phyloP scores from a whole-genome alignment of 2,329 filamentous ascomycete species.

The Colletotrichum chrysophilum region DNA sequence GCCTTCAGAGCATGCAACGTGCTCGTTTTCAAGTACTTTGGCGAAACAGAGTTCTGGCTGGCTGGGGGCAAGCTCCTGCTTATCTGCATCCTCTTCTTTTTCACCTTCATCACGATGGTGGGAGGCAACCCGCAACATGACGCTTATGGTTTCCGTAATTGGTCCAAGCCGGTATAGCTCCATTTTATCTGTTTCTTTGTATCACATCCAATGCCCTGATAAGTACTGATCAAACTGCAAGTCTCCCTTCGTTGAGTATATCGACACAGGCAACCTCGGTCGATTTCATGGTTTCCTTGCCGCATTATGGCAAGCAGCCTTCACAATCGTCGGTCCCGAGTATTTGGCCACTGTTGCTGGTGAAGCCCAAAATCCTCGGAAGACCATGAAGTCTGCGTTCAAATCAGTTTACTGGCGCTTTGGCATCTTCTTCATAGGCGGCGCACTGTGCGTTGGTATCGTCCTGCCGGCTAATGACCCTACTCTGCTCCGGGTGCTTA shows the following conservation, averaged over 20 bases:
- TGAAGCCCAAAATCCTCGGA: slow-evolving; percentile 68
- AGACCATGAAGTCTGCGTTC: slow-evolving; percentile 70
- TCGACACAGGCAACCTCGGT: slow-evolving; percentile 65
- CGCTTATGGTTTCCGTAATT: slow-evolving; percentile 71
- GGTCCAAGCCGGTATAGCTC: slow-evolving; percentile 42
- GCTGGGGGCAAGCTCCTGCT: slow-evolving; percentile 64
- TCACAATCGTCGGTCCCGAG: slow-evolving; percentile 70
- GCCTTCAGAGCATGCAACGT: not conserved
- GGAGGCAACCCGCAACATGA: slow-evolving; percentile 64
- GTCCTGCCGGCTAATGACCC: slow-evolving; percentile 63
- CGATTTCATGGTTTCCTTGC: slow-evolving; percentile 74
- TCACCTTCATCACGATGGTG: slow-evolving; percentile 66
- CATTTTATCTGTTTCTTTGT: not conserved
- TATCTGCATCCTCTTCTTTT: slow-evolving; percentile 66
- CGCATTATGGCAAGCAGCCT: slow-evolving; percentile 68
- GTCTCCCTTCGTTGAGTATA: slow-evolving; percentile 48
- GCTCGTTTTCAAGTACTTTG: slow-evolving; percentile 62
- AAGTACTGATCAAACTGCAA: not conserved
- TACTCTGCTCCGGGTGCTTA: not conserved
- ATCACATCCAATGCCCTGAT: not conserved
- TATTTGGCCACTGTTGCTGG: slow-evolving; percentile 74
- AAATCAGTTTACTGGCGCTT: slow-evolving; percentile 78
- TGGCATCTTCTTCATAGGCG: slow-evolving; percentile 73
- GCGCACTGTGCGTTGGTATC: slow-evolving; percentile 70
- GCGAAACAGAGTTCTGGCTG: slow-evolving; percentile 75